Conservation (phyloP, 2,329 filamentous ascomycete species). For the Thelonectria rubi region DNA sequence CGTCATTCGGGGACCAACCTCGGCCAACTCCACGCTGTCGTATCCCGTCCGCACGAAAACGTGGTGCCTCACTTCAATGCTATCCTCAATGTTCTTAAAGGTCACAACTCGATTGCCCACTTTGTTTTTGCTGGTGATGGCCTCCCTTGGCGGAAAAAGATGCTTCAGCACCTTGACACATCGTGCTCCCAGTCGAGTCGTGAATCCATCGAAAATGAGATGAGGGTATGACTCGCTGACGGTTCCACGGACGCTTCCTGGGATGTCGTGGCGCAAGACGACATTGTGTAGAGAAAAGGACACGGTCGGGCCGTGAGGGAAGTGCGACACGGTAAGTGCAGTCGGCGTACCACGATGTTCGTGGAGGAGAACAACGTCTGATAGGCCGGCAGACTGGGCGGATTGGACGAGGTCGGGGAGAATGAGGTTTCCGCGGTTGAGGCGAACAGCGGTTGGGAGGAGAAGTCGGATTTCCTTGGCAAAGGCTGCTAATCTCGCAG, state of each 20-base stretch:
- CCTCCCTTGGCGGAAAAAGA: slow-evolving; percentile 88
- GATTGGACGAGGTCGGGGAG: slow-evolving; percentile 85
- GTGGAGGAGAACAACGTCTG: slow-evolving; percentile 86
- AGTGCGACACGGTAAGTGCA: slow-evolving; percentile 85
- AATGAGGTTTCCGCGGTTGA: slow-evolving; percentile 92
- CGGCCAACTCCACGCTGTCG: slow-evolving; percentile 86
- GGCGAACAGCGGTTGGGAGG: slow-evolving; percentile 82
- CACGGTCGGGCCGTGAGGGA: slow-evolving; percentile 82
- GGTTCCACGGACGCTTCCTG: slow-evolving; percentile 84
- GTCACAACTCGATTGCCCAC: slow-evolving; percentile 89
- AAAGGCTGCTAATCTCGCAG: slow-evolving; percentile 84
- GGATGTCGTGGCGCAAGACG: slow-evolving; percentile 90
- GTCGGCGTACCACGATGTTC: slow-evolving; percentile 94
- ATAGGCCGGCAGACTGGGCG: slow-evolving; percentile 81
- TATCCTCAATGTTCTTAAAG: slow-evolving; percentile 93
- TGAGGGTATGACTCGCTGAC: slow-evolving; percentile 94
- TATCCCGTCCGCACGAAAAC: slow-evolving; percentile 95
- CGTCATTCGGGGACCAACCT: slow-evolving; percentile 96
- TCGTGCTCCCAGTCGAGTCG: slow-evolving; percentile 78
- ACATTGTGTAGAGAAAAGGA: slow-evolving; percentile 94
- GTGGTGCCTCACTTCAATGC: slow-evolving; percentile 82
- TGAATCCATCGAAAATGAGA: slow-evolving; percentile 94
- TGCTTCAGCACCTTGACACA: slow-evolving; percentile 94
- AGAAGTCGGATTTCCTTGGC: slow-evolving; percentile 90
- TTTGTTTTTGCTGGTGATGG: slow-evolving; percentile 74